Base-by-base conservation (phyloP, 108 stramenopile species). In the Pseudonitzschia multistriata region DNA sequence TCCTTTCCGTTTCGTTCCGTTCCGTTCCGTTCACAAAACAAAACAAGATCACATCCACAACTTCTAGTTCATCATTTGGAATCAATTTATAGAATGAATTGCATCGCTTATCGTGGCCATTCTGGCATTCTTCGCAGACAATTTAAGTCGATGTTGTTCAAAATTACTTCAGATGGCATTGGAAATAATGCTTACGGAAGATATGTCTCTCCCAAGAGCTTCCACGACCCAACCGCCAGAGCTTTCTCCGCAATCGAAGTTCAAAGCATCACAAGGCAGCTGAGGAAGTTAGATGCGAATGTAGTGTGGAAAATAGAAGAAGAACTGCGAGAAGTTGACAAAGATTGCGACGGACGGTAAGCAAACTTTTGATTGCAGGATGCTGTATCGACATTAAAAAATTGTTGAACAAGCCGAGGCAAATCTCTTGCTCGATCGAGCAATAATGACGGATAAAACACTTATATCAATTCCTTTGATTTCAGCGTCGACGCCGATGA, bases 281-380 rank as follows among this genome's bases (percentile, higher is more conserved):
- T 78, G 31, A 66, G 62, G 29, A 62, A 45, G 15, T 57, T 82
- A 45, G 91, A 89, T 39, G 62, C 72, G 54, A 73, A 83, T 57
- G 85, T 89, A 21, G 80, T 83, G 24, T 42, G 54, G 31, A 69
- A 93, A 36, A 88, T 96, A 25, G 85, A 94, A 73, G 68, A 70
- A 54, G 88, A 91, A 59, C 72, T 92, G 67, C 74, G 82, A 37
- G 71, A 48, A 48, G 74, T 76, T 19, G 90, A 92, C 59, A 71
- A 73, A 27, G 65, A 79, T 54, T 60, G 49, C 42, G 79, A 85
- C 65, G 84, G 81, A 21, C 56, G 73, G 74, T 75, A 65, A 35
- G 70, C 14, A 5, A 8, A 62, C 21, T 21, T 30, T 42, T 13
- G n/a, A n/a, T n/a, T n/a, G n/a, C n/a, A n/a, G n/a, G n/a, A n/a